Conservation (phyloP, 345 rosid species). For the Eucalyptus sideroxylon region DNA sequence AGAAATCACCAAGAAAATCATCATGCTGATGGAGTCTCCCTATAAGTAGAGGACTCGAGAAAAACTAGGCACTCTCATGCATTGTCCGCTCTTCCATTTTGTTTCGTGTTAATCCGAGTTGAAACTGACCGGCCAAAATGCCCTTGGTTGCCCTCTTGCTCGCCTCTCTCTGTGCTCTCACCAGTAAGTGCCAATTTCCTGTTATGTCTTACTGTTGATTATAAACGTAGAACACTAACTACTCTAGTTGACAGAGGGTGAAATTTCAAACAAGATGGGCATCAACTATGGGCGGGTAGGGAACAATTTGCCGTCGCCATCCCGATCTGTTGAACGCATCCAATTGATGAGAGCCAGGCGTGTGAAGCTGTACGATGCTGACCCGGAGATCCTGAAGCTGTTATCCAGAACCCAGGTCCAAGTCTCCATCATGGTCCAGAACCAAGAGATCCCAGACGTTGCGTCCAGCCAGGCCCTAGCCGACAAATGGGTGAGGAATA, state of each 20-base stretch:
- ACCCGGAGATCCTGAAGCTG: slow-evolving; percentile 38
- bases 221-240: background rate
- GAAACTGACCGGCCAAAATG: background rate
- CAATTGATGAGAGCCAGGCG: slow-evolving; percentile 30
- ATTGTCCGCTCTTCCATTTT: background rate
- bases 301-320: slow-evolving; percentile 49
- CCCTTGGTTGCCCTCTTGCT: background rate
- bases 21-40: background rate
- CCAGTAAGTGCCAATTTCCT: background rate
- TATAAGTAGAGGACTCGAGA: background rate
- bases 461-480: slow-evolving; percentile 29
- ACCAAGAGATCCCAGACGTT: slow-evolving; percentile 32
- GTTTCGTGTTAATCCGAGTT: background rate
- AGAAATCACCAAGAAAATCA: background rate
- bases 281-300: slow-evolving; percentile 39
- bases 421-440: slow-evolving; percentile 59
- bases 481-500: slow-evolving; percentile 31
- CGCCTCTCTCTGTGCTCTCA: background rate
- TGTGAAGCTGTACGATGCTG: slow-evolving; percentile 51
- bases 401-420: slow-evolving; percentile 35
- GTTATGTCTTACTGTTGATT: background rate
- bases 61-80: background rate
- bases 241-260: slow-evolving; percentile 17
- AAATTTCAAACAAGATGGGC: slow-evolving; percentile 14
- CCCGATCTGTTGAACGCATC: slow-evolving; percentile 30